Evolutionary conservation across 257 asterid genomes (phyloP), one percentile per base, ranked within the genome.

Genomic region (Ocimum tenuiflorum): DNA sequence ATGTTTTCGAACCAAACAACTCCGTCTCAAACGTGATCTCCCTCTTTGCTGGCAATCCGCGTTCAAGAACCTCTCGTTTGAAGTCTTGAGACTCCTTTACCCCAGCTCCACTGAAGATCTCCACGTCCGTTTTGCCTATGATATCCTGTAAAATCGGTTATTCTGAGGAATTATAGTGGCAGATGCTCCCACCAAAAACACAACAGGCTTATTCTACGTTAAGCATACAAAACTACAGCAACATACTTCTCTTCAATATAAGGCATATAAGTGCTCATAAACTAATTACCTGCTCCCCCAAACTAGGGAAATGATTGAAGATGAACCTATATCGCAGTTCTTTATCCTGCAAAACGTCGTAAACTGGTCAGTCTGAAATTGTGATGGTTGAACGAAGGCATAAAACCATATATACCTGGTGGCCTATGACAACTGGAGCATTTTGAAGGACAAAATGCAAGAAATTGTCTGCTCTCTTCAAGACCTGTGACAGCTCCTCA

Each of bases 81-180:
- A 91, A 91, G 71, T 91, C 97, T 50, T 91, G 97, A 45, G 97
- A 91, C 79, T 91, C 97, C 80, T 88, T 91, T 17, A 88, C 96
- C 9, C 96, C 97, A 1, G 89, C 69, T 50, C 97, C 97, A 9
- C 74, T 73, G 72, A 91, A 91, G 55, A 91, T 91, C 63, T 91
- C 96, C 24, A 91, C 82, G 52, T 91, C 97, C 9, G 96, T 91
- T 74, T 88, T 91, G 20, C 97, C 97, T 72, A 91, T 91, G 64
- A 91, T 88, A 57, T 91, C 97, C 97, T 90, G 87, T 66, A 71
- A 71, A 74, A 76, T 58, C 65, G 68, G 70, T 60, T 20, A 49
- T 10, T 38, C 39, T 31, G 24, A 53, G 35, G 31, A 27, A 27
- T 27, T 27, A 27, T 27, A n/a, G n/a, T n/a, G n/a, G n/a, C n/a